These are phyloP conservation scores for Dactylis glomerata DNA, from an alignment of 176 grass and related monocot species.

Conservation along the genomic window DNA sequence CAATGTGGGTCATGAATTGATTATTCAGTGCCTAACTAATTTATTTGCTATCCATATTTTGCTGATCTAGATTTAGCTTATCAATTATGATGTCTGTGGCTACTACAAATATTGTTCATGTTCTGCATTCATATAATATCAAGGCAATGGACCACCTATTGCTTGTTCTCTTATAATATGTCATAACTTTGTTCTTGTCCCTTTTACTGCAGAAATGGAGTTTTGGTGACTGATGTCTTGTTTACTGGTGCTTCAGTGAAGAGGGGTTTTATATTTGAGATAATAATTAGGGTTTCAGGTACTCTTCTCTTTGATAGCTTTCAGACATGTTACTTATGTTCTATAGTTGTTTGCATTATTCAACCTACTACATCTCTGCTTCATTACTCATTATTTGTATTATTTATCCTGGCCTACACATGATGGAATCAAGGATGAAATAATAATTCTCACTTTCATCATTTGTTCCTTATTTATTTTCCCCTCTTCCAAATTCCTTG, in stretches of 20 bases:
- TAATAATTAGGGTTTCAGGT: constrained; percentile 77
- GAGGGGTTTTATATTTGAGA: constrained; percentile 74
- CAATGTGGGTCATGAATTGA: no score
- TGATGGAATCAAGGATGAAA: no score
- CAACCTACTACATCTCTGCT: no score
- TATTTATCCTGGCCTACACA: neutral
- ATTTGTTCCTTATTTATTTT: no score
- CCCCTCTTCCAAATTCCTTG: no score
- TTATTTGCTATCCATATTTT: no score
- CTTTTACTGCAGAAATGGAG: constrained; percentile 62
- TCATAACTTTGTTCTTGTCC: neutral
- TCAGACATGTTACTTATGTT: neutral
- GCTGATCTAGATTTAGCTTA: no score
- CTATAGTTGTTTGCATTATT: neutral
- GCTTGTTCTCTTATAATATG: neutral
- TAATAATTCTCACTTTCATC: no score
- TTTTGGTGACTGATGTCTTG: constrained; percentile 74
- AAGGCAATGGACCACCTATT: no score
- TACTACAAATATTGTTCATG: neutral
- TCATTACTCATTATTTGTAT: neutral
- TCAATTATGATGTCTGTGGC: no score
- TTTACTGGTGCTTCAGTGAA: constrained; percentile 79
- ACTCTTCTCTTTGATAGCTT: neutral
- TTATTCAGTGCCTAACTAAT: no score
- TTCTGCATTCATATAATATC: neutral